Evolutionary conservation across 352 stramenopile genomes (phyloP).

Genomic region (Phytopythium montanum): DNA sequence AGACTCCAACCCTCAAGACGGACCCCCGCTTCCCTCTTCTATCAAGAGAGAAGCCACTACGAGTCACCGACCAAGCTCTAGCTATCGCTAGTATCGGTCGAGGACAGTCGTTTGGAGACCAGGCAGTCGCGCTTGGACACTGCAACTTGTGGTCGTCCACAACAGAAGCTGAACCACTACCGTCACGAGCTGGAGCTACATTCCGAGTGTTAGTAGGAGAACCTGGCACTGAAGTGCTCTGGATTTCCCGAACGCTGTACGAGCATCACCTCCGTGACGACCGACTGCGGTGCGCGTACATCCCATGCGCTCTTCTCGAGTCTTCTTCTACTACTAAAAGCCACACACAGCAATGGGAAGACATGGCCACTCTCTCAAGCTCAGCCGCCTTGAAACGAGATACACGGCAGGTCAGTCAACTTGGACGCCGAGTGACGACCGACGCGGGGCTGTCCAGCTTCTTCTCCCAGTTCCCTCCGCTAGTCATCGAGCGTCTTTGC

Average conservation of each 20-base stretch:
- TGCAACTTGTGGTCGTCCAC: conserved; percentile 18
- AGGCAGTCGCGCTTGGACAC: conserved; percentile 45
- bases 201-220: conserved; percentile 38
- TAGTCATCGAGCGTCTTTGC: conserved; percentile 48
- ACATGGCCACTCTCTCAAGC: not conserved
- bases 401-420: conserved; percentile 18
- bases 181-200: conserved; percentile 6
- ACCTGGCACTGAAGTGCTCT: conserved; percentile 40
- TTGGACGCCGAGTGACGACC: conserved; percentile 27
- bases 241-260: conserved; percentile 34
- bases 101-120: conserved; percentile 51
- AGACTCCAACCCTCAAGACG: not conserved
- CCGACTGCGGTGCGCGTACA: conserved; percentile 34
- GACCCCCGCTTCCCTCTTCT: not conserved
- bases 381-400: not conserved
- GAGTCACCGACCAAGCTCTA: conserved; percentile 10
- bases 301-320: conserved; percentile 7
- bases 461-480: conserved; percentile 52
- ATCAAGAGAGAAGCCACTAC: not conserved
- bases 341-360: not conserved
- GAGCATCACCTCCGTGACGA: conserved; percentile 35
- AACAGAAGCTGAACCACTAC: conserved; percentile 5
- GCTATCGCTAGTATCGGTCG: conserved; percentile 24
- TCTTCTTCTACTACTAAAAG: not conserved
- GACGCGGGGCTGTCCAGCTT: conserved; percentile 30